phyloP scores from a whole-genome alignment of 129 eudicot genomes.

The Helianthus tuberosus region DNA sequence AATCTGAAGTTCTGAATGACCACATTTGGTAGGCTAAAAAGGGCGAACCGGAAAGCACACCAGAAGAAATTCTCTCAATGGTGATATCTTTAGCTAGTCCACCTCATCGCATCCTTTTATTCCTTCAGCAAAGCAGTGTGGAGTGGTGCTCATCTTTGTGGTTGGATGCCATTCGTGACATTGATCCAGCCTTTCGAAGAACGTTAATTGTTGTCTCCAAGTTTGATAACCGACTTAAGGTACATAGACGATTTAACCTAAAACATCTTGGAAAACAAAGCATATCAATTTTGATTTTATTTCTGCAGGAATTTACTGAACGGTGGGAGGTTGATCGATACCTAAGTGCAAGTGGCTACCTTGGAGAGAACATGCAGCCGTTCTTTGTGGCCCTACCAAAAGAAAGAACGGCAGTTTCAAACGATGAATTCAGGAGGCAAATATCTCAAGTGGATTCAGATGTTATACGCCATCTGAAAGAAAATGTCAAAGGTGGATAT shows the following conservation, averaged over 20 bases:
- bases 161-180: conserved; percentile 89
- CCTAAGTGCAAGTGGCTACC: conserved; percentile 93
- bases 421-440: conserved; percentile 90
- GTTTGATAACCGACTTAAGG: conserved; percentile 97
- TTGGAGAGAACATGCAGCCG: conserved; percentile 84
- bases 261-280: not conserved
- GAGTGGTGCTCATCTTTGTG: conserved; percentile 99
- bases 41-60: conserved; percentile 95
- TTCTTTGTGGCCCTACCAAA: conserved; percentile 93
- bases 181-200: conserved; percentile 83
- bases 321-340: conserved; percentile 95
- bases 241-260: conserved; percentile 17
- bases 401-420: conserved; percentile 72
- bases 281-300: not conserved
- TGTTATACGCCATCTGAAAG: conserved; percentile 59
- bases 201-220: conserved; percentile 91
- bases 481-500: conserved; percentile 81
- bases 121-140: conserved; percentile 97
- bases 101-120: conserved; percentile 85
- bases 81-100: conserved; percentile 94
- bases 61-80: conserved; percentile 92
- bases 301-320: conserved; percentile 77
- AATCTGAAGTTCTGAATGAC: not conserved
- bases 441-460: conserved; percentile 85
- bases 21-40: conserved; percentile 66